Percentiles rank a stretch among this genome's conserved stretches.
These are phyloP conservation scores for Parasarocladium wereldwijsianum DNA, from an alignment of 2,329 filamentous ascomycete genomes.

Conservation along the genomic window DNA sequence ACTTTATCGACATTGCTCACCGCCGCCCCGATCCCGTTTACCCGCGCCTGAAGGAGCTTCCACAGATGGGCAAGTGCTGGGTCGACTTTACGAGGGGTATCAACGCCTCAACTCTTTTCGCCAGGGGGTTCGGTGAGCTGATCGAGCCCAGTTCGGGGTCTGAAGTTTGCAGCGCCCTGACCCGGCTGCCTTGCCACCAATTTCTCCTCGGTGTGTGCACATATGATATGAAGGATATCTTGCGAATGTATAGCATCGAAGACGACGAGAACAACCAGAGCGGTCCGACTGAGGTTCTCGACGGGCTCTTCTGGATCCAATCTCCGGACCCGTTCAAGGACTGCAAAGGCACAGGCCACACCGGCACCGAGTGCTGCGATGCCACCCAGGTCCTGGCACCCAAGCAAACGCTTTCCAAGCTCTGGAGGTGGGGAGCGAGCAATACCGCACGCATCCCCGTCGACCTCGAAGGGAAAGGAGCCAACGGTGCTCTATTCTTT, in stretches of 20 bases:
- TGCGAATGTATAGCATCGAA: background rate
- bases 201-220: background rate
- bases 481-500: background rate
- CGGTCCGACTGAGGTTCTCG: background rate
- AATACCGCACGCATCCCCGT: slow-evolving; percentile 5
- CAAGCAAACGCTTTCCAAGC: background rate
- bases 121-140: slow-evolving; percentile 10
- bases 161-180: background rate
- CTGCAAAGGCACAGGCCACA: background rate
- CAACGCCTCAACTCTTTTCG: slow-evolving; percentile 10
- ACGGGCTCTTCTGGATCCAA: background rate
- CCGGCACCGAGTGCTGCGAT: background rate
- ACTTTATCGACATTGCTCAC: slow-evolving; percentile 13
- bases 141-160: slow-evolving; percentile 6
- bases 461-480: background rate
- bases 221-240: background rate
- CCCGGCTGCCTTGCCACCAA: background rate
- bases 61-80: slow-evolving; percentile 8
- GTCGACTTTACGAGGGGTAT: slow-evolving; percentile 11
- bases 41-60: slow-evolving; percentile 10
- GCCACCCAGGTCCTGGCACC: background rate
- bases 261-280: background rate
- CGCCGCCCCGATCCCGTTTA: slow-evolving; percentile 7
- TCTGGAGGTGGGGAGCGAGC: slow-evolving; percentile 4
- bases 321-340: background rate